Evolutionary conservation across 441 rosid genomes (phyloP), one percentile per base, ranked within the genome.

Genomic region (Rhodomyrtus psidioides): DNA sequence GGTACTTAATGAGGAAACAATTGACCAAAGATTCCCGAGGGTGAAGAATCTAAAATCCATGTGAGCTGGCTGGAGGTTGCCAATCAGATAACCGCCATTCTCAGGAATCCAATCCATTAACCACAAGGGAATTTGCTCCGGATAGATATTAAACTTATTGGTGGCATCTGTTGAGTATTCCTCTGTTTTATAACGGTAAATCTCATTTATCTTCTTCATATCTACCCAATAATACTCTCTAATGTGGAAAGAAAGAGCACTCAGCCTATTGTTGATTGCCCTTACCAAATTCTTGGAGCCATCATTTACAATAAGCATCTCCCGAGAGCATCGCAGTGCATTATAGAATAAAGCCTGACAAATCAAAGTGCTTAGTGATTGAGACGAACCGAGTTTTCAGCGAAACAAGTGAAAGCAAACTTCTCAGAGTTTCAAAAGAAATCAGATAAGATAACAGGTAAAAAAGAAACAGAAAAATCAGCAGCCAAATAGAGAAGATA

Each of bases 61-160:
- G 82, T 86, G 87, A 53, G 84, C 87, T 58, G 87, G 87, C 81
- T 86, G 87, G 51, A 86, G 82, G 51, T 82, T 86, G 57, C 87
- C 87, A 14, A 86, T 86, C 51, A 86, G 62, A 55, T 86, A 86
- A 17, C 87, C 87, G 2, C 87, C 87, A 34, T 82, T 55, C 53
- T 86, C 84, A 8, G 87, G 87, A 46, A 86, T 58, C 87, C 87
- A 86, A 75, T 86, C 87, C 87, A 86, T 86, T n/a, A 86, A 79
- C 87, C 87, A 86, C 28, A 65, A 51, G 0, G 87, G 87, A 60
- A 86, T 86, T 60, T 86, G 87, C 42, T 86, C 87, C 0, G 87
- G 87, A 74, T 86, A 86, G 82, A 86, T 86, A 70, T 86, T 86
- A 81, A 86, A 86, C 82, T 86, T 86, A 60, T 86, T 86, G 62